Evolutionary conservation across 176 grass and related monocot genomes (phyloP), one percentile per base, ranked within the genome.

Genomic region (Alloteropsis semialata): DNA sequence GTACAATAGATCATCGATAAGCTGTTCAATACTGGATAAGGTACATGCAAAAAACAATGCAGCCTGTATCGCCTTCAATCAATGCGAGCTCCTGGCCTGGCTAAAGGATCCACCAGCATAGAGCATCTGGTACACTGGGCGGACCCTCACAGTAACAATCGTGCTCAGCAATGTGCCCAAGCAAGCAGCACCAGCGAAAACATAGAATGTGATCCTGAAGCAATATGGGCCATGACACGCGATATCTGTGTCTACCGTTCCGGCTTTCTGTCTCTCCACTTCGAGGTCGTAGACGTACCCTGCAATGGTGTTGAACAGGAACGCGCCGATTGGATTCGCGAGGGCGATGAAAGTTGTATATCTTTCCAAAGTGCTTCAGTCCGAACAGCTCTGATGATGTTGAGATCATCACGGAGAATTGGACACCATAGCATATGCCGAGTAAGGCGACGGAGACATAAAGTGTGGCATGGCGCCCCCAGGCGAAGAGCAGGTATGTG

Each of bases 341-440:
- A 98, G 24, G 5, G 82, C 55, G 46, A 93, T 93, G 82, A 98
- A 98, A 91, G 56, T 98, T 98, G 12, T 87, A 93, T 43, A 95
- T 93, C 75, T 94, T 83, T 17, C 96, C 96, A 0, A 91, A 98
- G 21, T 98, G 92, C 84, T 98, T 98, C 51, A 98, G 42, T 18
- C 96, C 96, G 3, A 98, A 98, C 21, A 98, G 83, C 72, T 95
- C 96, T 0, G 96, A 98, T 38, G 93, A 88, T n/a, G 91, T 93
- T 17, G 92, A 94, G 33, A 98, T 87, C 60, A 93, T 88, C 37
- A 90, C 92, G 0, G 91, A 92, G 85, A 93, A 93, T 36, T 95
- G 89, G 72, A 75, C 85, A 29, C 96, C 96, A 19, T 77, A 98
- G 54, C 92, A 98, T 72, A 93, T 70, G 5, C 87, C 96, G 48